Evolutionary conservation across 164 flowering plant genomes (phyloP), one percentile per base, ranked within the genome.

Genomic region (Euptelea pleiosperma): DNA sequence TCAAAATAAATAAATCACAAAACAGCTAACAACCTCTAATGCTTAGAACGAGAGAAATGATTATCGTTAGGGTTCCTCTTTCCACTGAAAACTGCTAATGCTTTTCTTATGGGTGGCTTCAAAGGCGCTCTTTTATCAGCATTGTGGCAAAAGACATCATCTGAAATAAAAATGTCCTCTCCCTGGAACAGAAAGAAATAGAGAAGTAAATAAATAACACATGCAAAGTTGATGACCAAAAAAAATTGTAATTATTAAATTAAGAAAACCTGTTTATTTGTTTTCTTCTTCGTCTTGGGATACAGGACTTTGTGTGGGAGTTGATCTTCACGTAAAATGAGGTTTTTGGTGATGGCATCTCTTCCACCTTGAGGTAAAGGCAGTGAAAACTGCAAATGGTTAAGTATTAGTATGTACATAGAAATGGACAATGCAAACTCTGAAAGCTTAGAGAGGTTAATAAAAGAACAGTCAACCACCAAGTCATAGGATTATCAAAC

Each of bases 291-390:
- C 7, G 77, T 76, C 66, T 79, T 90, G 1, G 94, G 95, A 68
- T 88, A 60, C 8, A 90, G 85, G 21, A 73, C 61, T 75, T 83
- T 90, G 56, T 85, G 89, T 21, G 97, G 90, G 6, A 93, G 89
- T 69, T 93, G 98, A 78, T 93, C 98, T 72, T 93, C 99, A 25
- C 96, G 94, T 63, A 93, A 64, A 40, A 93, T 68, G 14, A 79
- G 86, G 54, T 90, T 93, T 71, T 87, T 90, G 2, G 97, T 60
- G 28, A 93, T 65, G 31, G 92, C 96, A 56, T 85, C 89, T 63
- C 99, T 84, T 66, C 96, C 99, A 46, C 99, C 96, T 85, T 85
- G 86, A 24, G 97, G 99, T 55, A 81, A 47, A 35, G 99, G 97
- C 52, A 93, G 70, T 10, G 97, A 93, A 70, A 82, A 93, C 99